Evolutionary conservation across 176 grass and related monocot genomes (phyloP).

Genomic region (Paspalum vaginatum): DNA sequence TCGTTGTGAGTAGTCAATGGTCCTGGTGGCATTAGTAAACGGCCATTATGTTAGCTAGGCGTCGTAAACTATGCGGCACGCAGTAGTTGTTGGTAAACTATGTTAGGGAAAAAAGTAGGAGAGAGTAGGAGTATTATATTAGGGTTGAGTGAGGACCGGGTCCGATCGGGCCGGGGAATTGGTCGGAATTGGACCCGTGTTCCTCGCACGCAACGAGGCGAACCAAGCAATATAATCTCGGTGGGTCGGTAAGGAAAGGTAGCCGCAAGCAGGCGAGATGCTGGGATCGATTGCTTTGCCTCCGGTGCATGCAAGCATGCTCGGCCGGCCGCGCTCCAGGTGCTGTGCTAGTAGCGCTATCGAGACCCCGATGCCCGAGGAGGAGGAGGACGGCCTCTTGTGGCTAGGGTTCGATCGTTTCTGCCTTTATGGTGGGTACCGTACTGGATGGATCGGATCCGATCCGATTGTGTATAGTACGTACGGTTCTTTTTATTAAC

Average conservation of each 20-base stretch:
- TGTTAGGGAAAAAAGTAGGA: no score
- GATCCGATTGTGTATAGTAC: no score
- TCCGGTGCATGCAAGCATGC: slow-evolving; percentile 7
- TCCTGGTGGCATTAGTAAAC: slow-evolving; percentile 17
- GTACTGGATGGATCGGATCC: no score
- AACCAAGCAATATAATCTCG: not conserved
- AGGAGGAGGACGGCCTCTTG: no score
- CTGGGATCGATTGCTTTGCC: slow-evolving; percentile 13
- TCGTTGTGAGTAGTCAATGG: not conserved
- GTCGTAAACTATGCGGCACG: not conserved
- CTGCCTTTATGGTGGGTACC: no score
- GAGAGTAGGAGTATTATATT: not conserved
- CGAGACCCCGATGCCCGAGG: no score
- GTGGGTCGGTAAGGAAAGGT: slow-evolving; percentile 22
- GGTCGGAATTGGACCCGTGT: not conserved
- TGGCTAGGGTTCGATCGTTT: no score
- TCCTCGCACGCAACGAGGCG: slow-evolving; percentile 22
- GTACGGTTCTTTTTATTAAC: no score
- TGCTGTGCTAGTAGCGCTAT: no score
- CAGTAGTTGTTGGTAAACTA: no score
- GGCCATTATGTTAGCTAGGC: not conserved
- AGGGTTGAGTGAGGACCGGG: slow-evolving; percentile 15
- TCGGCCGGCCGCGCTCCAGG: no score
- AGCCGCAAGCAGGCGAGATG: not conserved
- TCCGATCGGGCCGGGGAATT: no score